Base-by-base conservation (phyloP, 2,329 filamentous ascomycete species). In the Venturia carpophila region DNA sequence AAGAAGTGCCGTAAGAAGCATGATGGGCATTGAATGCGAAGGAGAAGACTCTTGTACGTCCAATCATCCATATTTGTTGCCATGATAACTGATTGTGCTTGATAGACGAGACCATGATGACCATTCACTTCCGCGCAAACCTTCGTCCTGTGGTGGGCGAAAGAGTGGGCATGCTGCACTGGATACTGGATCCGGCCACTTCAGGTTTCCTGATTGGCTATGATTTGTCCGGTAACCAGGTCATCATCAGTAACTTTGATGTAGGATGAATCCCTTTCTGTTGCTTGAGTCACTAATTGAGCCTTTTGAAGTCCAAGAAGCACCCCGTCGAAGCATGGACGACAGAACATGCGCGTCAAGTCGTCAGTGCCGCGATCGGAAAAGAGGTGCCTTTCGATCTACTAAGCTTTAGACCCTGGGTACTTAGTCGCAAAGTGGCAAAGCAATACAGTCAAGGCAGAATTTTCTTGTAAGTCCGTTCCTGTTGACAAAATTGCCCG, bases 121-220 rank as follows among this genome's bases (percentile, higher is more conserved):
- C 77, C 0, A 79, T 79, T 17, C 77, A 79, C 52, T 75, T 79
- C 67, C 77, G 78, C 49, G 76, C 77, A 0, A 71, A 80, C 56
- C 69, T 79, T 2, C 71, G 75, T 0, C 73, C 75, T 0, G 69
- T 79, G 0, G 69, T 79, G 0, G 70, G 71, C 3, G 71, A 76
- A 0, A 70, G 73, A 27, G 74, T 78, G 0, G 78, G 78, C 5
- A 79, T 79, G 77, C 68, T 80, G 2, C 76, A 79, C 67, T 79
- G 77, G 78, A 72, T 79, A 21, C 75, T 76, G 67, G 78, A 79
- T 61, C 78, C 78, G 0, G 71, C 72, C 6, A 75, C 74, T 27
- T 75, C 77, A 1, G 78, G 78, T 0, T 79, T 79, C 67, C 77
- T 79, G 34, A 79, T 80, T 42, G 76, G 73, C 0, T 79, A 80